Conservation (phyloP, 2,329 filamentous ascomycete genomes). For the Ceratocystis papillata region DNA sequence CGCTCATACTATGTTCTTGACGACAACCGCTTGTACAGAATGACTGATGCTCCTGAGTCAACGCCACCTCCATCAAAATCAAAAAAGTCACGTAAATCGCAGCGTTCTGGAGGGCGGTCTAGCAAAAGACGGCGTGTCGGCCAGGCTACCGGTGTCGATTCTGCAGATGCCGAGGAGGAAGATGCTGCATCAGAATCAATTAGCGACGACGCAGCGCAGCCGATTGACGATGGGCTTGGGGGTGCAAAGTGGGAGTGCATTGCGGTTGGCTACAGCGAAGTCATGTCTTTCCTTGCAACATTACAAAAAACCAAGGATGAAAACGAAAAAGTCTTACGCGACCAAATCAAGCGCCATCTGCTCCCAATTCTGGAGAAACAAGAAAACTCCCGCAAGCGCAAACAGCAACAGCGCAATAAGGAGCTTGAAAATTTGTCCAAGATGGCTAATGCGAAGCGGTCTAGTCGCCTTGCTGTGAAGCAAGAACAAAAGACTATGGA, state of each 20-base stretch:
- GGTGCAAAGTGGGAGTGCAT: conserved; percentile 85
- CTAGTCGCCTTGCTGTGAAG: conserved; percentile 66
- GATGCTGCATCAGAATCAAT: conserved; percentile 28
- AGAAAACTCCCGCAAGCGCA: conserved; percentile 60
- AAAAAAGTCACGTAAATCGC: conserved; percentile 44
- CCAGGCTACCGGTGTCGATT: conserved; percentile 16
- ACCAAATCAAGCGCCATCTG: conserved; percentile 64
- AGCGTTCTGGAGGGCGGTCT: conserved; percentile 46
- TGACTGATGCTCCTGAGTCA: conserved; percentile 61
- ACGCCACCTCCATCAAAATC: conserved; percentile 55
- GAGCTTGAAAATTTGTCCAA: conserved; percentile 75
- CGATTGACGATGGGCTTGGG: conserved; percentile 54
- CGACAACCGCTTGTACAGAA: conserved; percentile 83
- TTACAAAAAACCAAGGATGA: conserved; percentile 68
- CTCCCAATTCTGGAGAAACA: conserved; percentile 75
- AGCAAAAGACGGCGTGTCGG: conserved; percentile 52
- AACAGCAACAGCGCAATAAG: conserved; percentile 57
- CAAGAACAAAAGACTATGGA: conserved; percentile 25
- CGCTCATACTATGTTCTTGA: conserved; percentile 83
- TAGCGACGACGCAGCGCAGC: background rate
- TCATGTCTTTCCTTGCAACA: conserved; percentile 56
- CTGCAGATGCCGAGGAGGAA: conserved; percentile 29
- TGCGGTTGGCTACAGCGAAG: conserved; percentile 69
- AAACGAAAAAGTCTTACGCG: conserved; percentile 70
- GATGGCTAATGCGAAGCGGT: conserved; percentile 87